Base-by-base conservation (phyloP, 2,329 filamentous ascomycete species). In the Sphaerulina musiva region DNA sequence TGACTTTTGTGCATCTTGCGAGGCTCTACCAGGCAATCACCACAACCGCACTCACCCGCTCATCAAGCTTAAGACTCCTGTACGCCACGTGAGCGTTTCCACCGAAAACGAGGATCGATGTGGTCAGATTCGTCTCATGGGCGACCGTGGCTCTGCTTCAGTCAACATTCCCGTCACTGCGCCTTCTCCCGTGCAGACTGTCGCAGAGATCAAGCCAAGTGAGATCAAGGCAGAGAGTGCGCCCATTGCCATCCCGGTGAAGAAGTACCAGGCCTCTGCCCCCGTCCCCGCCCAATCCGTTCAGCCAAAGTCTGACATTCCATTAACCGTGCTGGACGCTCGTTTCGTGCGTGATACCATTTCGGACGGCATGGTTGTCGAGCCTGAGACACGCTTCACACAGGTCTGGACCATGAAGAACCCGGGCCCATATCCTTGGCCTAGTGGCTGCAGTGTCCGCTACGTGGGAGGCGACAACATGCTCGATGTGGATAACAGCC, bases 11-110 rank as follows among this genome's bases (percentile, higher is more conserved):
- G 89, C 87, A 68, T 87, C 82, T 68, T 98, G 93, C 74, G 95
- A 98, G 75, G 89, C 92, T 46, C 84, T 84, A 65, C 93, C 93
- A 6, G 78, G 78, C 60, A 92, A 95, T 71, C 77, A 76, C 20
- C 93, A 98, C 77, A 96, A 97, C 77, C 85, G 84, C 72, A 95
- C 91, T n/a, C 93, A 98, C 66, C 93, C 93, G 29, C 77, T 98
- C 64, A 90, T 98, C 77, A 96, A 95, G 76, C 90, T 98, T 78
- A 95, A 89, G 80, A 95, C 88, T 2, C 87, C 92, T 8, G 86
- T 98, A 46, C 87, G 89, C 62, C 86, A 88, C 62, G 88, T 95
- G 36, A 91, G 82, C 58, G 87, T 98, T 49, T 91, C 84, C 47
- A 97, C 92, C 7, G 79, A 86, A 59, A 86, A 86, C 50, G 89